Percentiles rank a stretch among this genome's conserved stretches.
Conservation (phyloP, 805 yeast genomes). For the Candida silvatica region DNA sequence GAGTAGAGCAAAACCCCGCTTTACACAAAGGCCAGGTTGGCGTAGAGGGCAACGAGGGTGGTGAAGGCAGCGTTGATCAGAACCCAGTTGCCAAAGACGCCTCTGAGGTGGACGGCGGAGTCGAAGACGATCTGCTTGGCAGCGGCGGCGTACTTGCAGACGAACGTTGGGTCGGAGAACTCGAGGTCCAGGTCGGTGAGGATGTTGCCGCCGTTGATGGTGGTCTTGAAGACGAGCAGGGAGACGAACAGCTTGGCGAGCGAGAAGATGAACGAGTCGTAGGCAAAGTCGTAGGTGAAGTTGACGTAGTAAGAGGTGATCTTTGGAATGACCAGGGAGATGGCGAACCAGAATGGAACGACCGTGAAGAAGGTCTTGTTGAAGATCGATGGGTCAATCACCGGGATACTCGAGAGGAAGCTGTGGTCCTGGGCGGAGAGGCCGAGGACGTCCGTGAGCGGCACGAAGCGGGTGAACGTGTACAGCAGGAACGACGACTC, state of each 20-base stretch:
- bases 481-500: constrained; percentile 16
- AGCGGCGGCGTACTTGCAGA: no score
- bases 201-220: constrained; percentile 31
- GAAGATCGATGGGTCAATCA: constrained; percentile 31
- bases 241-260: constrained; percentile 34
- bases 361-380: constrained; percentile 26
- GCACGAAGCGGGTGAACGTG: constrained; percentile 10
- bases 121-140: constrained; percentile 19
- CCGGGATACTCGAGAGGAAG: constrained; percentile 14
- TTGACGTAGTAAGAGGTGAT: constrained; percentile 41
- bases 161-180: constrained; percentile 4
- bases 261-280: constrained; percentile 45
- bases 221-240: constrained; percentile 27
- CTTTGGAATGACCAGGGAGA: constrained; percentile 33
- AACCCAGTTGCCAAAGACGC: constrained; percentile 39
- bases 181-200: constrained; percentile 23
- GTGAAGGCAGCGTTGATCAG: constrained; percentile 37
- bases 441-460: constrained; percentile 9
- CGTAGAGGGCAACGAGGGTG: constrained; percentile 39
- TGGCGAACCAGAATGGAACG: constrained; percentile 28
- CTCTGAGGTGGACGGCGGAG: constrained; percentile 30
- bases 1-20: background rate
- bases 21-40: constrained; percentile 26
- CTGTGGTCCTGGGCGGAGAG: constrained; percentile 18
- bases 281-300: constrained; percentile 42